Percentiles rank a stretch among this genome's conserved stretches.
Conservation (phyloP, 495 filamentous ascomycete genomes). For the Talaromyces thailandensis region DNA sequence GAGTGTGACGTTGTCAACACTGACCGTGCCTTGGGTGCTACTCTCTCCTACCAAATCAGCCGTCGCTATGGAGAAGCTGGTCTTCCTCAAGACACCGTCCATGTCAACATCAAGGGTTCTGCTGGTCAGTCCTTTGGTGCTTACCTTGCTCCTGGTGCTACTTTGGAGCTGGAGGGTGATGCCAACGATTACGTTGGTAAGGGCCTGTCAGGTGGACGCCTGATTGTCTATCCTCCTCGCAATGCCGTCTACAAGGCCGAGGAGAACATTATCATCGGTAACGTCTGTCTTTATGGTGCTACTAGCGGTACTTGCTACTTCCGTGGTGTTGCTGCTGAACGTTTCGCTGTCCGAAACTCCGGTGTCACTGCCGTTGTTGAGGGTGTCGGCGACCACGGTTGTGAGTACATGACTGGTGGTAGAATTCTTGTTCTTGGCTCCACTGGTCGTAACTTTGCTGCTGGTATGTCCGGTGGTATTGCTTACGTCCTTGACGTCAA, state of each 20-base stretch:
- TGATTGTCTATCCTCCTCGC: constrained; percentile 94
- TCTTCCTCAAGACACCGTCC: constrained; percentile 88
- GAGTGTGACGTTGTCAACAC: constrained; percentile 99
- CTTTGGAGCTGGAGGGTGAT: constrained; percentile 94
- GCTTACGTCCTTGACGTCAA: constrained; percentile 93
- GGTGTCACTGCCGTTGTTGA: constrained; percentile 95
- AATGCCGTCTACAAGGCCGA: constrained; percentile 93
- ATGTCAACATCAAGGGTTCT: constrained; percentile 97
- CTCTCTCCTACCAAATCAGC: constrained; percentile 93
- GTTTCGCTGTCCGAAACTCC: constrained; percentile 97
- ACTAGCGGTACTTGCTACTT: constrained; percentile 94
- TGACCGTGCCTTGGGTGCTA: constrained; percentile 89
- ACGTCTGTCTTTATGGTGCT: constrained; percentile 95
- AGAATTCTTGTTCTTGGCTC: constrained; percentile 82
- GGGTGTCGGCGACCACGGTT: constrained; percentile 95
- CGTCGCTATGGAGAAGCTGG: constrained; percentile 86
- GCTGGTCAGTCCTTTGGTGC: constrained; percentile 97
- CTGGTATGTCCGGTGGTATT: constrained; percentile 99
- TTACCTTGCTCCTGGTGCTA: constrained; percentile 90
- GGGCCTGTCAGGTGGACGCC: constrained; percentile 87
- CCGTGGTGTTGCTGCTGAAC: constrained; percentile 94
- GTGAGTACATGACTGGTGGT: constrained; percentile 96
- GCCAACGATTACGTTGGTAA: constrained; percentile 98
- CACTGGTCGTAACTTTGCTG: constrained; percentile 98
- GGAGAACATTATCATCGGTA: constrained; percentile 94